Evolutionary conservation across 2,329 filamentous ascomycete genomes (phyloP).

Genomic region (Cladobotryum mycophilum): DNA sequence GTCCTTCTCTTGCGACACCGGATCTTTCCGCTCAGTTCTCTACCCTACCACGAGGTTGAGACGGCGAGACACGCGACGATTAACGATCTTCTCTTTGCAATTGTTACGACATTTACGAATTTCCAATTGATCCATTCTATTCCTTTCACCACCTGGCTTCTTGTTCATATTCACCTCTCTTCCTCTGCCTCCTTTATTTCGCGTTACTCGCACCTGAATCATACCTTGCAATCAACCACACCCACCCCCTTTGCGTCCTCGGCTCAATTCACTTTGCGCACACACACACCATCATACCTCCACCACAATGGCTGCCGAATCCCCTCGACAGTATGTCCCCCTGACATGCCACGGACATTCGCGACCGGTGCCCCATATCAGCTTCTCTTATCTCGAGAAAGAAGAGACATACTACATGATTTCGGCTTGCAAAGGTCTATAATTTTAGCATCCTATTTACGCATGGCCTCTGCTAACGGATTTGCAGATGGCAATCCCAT

Average conservation of each 20-base stretch:
- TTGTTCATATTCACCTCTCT: neutral
- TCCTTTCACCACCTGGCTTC: conserved; percentile 9
- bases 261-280: neutral
- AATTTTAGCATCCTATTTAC: neutral
- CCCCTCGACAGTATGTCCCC: conserved; percentile 62
- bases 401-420: conserved; percentile 87
- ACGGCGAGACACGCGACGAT: neutral
- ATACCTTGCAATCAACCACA: neutral
- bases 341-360: conserved; percentile 94
- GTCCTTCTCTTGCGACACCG: neutral
- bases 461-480: conserved; percentile 6
- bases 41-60: neutral
- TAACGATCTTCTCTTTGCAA: conserved; percentile 15
- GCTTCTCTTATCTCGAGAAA: conserved; percentile 77
- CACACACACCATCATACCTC: neutral
- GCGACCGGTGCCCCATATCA: conserved; percentile 82
- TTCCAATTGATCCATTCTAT: conserved; percentile 2
- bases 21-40: neutral
- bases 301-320: conserved; percentile 29
- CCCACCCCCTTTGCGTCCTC: neutral
- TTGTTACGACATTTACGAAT: conserved; percentile 24
- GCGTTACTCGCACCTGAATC: neutral
- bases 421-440: conserved; percentile 80
- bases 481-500: conserved; percentile 90
- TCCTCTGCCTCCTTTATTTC: neutral